Evolutionary conservation across 2,329 filamentous ascomycete genomes (phyloP).

Genomic region (Trichoderma cornu-damae): DNA sequence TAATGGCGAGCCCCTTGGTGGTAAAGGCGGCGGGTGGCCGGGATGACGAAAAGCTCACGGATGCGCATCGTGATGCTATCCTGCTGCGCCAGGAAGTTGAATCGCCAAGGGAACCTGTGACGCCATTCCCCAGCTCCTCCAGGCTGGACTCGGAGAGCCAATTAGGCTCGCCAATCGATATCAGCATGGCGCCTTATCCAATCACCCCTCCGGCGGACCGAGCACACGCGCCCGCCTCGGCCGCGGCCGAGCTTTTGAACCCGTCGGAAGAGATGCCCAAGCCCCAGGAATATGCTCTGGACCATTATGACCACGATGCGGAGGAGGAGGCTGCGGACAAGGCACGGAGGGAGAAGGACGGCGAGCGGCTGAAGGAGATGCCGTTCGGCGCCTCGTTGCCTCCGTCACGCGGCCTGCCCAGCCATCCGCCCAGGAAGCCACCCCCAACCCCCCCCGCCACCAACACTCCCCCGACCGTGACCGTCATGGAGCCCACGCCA

Average conservation of each 20-base stretch:
- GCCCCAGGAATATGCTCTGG: slow-evolving; percentile 54
- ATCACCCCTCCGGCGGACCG: slow-evolving; percentile 59
- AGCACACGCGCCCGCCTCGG: slow-evolving; percentile 36
- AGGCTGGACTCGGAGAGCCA: slow-evolving; percentile 46
- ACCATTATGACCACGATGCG: slow-evolving; percentile 52
- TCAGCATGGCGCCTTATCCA: slow-evolving; percentile 57
- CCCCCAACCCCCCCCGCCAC: slow-evolving; percentile 46
- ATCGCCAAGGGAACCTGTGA: slow-evolving; percentile 12
- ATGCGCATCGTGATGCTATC: slow-evolving; percentile 13
- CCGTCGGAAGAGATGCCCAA: slow-evolving; percentile 56
- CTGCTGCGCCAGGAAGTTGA: slow-evolving; percentile 27
- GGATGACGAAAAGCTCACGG: slow-evolving; percentile 18
- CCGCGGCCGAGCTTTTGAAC: slow-evolving; percentile 48
- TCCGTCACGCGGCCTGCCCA: slow-evolving; percentile 51
- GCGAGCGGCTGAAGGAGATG: slow-evolving; percentile 41
- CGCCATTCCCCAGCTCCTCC: slow-evolving; percentile 41
- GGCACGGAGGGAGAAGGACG: slow-evolving; percentile 42
- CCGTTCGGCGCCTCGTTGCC: slow-evolving; percentile 49
- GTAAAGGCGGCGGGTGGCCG: slow-evolving; percentile 27
- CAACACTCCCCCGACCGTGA: slow-evolving; percentile 34
- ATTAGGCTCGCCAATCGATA: slow-evolving; percentile 55
- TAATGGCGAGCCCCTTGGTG: slow-evolving; percentile 41
- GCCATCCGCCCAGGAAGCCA: slow-evolving; percentile 47
- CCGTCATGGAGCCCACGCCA: slow-evolving; percentile 42
- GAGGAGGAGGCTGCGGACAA: slow-evolving; percentile 45